Conservation (phyloP, 106 monocot species). For the Dioscorea alata region DNA sequence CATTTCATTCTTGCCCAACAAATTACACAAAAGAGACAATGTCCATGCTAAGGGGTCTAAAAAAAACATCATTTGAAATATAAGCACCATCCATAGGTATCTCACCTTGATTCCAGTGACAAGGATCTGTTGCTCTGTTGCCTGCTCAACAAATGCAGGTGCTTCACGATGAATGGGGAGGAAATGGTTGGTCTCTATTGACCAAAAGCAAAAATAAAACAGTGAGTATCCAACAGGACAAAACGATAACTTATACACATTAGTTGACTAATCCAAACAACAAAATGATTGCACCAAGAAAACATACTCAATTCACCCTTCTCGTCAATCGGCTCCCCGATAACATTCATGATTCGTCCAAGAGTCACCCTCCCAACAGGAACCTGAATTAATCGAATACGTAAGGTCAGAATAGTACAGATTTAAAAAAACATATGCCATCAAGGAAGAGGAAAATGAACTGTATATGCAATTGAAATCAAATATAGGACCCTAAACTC, state of each 20-base stretch:
- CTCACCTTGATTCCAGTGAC: constrained; percentile 81
- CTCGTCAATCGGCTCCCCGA: constrained; percentile 82
- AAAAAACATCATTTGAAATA: no score
- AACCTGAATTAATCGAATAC: constrained; percentile 23
- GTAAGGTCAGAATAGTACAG: no score
- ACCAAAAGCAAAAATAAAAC: not conserved
- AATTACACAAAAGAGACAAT: no score
- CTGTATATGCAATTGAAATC: no score
- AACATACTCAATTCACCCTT: constrained; percentile 73
- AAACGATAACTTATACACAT: not conserved
- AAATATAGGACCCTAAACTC: no score
- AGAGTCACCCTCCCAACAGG: constrained; percentile 79
- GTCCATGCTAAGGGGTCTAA: no score
- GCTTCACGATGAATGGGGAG: constrained; percentile 86
- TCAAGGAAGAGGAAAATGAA: no score
- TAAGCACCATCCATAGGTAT: no score
- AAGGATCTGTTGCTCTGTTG: constrained; percentile 83
- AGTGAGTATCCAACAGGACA: not conserved
- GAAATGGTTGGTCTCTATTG: constrained; percentile 59
- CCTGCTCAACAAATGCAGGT: constrained; percentile 70
- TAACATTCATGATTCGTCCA: constrained; percentile 85
- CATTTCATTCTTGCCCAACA: no score
- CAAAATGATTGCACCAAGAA: not conserved
- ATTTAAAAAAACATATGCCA: no score
- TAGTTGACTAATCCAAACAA: no score